A percentile compares a stretch with the other conserved stretches of the same genome.
phyloP scores from a whole-genome alignment of 805 yeast species.

The Metschnikowia cerradonensis region DNA sequence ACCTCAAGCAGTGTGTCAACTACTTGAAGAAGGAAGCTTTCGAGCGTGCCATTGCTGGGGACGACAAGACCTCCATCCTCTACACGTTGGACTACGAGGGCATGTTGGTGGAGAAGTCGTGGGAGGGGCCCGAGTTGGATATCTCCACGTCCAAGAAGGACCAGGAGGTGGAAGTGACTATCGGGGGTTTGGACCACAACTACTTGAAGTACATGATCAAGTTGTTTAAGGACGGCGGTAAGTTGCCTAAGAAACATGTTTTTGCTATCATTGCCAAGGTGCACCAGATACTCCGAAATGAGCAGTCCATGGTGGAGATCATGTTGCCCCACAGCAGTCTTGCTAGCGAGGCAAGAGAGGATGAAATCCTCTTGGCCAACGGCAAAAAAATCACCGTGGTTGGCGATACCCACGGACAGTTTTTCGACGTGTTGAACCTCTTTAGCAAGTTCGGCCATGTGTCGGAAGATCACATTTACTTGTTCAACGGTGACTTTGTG shows the following conservation, averaged over 20 bases:
- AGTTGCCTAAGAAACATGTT: conserved; percentile 75
- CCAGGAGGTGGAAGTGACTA: conserved; percentile 25
- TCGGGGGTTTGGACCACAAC: conserved; percentile 42
- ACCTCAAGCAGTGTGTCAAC: conserved; percentile 58
- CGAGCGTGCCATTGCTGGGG: conserved; percentile 80
- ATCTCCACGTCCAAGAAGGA: conserved; percentile 31
- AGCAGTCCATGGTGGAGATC: conserved; percentile 75
- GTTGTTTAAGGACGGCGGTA: conserved; percentile 69
- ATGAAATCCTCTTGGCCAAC: conserved; percentile 22
- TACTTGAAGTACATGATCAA: conserved; percentile 65
- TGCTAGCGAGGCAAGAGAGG: conserved; percentile 8
- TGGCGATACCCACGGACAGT: conserved; percentile 98
- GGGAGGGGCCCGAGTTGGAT: conserved; percentile 56
- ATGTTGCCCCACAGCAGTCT: conserved; percentile 35
- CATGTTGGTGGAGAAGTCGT: conserved; percentile 48
- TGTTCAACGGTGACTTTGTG: conserved; percentile 96
- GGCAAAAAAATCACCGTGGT: conserved; percentile 70
- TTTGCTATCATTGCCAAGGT: conserved; percentile 77
- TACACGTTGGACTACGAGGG: conserved; percentile 45
- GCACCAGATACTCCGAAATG: conserved; percentile 56
- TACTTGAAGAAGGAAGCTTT: conserved; percentile 72
- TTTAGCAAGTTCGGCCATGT: conserved; percentile 75
- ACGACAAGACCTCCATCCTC: conserved; percentile 51
- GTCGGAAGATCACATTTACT: conserved; percentile 58
- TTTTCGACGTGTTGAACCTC: conserved; percentile 79